Percentiles rank a stretch among this genome's conserved stretches.
Evolutionary conservation across 2,329 filamentous ascomycete genomes (phyloP).

Genomic region (Penicillium sp.): DNA sequence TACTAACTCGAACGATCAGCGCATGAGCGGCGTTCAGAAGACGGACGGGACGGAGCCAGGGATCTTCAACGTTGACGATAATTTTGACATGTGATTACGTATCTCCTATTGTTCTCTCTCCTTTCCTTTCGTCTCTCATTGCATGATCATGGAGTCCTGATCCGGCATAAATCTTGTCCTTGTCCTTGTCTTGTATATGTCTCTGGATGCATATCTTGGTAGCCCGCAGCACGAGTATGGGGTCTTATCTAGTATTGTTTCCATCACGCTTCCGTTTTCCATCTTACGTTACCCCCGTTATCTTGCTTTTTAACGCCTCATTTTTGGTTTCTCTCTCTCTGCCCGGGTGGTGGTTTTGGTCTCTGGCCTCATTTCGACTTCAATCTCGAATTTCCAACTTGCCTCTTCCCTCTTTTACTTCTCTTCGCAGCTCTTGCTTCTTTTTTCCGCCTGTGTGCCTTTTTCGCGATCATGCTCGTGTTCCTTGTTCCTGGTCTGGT

Average conservation of each 20-base stretch:
- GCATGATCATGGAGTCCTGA: slow-evolving; percentile 49
- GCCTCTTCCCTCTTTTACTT: neutral
- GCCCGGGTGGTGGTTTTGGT: slow-evolving; percentile 16
- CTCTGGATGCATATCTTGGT: slow-evolving; percentile 32
- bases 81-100: slow-evolving; percentile 54
- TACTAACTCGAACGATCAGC: slow-evolving; percentile 44
- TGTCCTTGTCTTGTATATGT: slow-evolving; percentile 40
- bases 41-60: slow-evolving; percentile 47
- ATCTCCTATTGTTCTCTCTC: slow-evolving; percentile 24
- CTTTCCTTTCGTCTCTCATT: slow-evolving; percentile 31
- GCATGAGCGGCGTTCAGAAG: slow-evolving; percentile 53
- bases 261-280: neutral
- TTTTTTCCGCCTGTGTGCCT: neutral
- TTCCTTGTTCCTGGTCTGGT: slow-evolving; percentile 7
- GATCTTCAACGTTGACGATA: slow-evolving; percentile 53
- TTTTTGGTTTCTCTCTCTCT: slow-evolving; percentile 12
- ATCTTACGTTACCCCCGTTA: neutral
- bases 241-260: slow-evolving; percentile 12
- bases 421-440: neutral
- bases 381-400: slow-evolving; percentile 3
- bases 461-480: slow-evolving; percentile 1
- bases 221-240: slow-evolving; percentile 29
- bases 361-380: slow-evolving; percentile 13
- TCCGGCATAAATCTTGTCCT: slow-evolving; percentile 39
- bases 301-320: neutral